A percentile compares a stretch with the other conserved stretches of the same genome.
Evolutionary conservation across 768 basidiomycete species (phyloP).

Genomic region (Rhodotorula babjevae): DNA sequence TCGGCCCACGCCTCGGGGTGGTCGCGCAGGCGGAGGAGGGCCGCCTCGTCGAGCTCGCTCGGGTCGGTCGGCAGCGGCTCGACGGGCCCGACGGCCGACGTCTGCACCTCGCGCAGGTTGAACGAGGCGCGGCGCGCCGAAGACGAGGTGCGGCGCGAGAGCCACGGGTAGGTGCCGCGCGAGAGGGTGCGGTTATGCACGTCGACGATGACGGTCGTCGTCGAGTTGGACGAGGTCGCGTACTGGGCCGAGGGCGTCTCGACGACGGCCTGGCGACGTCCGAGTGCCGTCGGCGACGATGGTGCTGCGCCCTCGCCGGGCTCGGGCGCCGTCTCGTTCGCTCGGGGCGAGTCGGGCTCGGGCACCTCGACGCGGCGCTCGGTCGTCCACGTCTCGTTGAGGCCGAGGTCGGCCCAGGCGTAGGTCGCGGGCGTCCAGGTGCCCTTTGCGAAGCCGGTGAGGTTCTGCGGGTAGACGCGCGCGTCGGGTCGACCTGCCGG

Average conservation of each 20-base stretch:
- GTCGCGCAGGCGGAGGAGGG: slow-evolving; percentile 8
- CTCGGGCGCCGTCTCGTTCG: background rate
- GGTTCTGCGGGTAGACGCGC: slow-evolving; percentile 23
- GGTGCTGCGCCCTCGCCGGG: background rate
- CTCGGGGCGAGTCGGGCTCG: background rate
- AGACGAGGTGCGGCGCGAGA: background rate
- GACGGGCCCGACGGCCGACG: slow-evolving; percentile 19
- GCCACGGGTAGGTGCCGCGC: slow-evolving; percentile 28
- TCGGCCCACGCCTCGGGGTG: background rate
- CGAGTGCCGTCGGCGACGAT: background rate
- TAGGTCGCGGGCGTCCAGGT: slow-evolving; percentile 1
- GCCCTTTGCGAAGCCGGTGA: slow-evolving; percentile 32
- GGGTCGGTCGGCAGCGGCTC: background rate
- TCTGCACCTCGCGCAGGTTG: slow-evolving; percentile 29
- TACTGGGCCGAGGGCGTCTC: no score
- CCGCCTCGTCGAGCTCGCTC: slow-evolving; percentile 11
- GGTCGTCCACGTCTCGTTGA: slow-evolving; percentile 27
- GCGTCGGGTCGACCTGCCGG: background rate
- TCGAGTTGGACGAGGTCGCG: background rate
- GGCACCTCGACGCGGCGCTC: background rate
- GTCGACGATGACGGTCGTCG: background rate
- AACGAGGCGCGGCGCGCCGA: background rate
- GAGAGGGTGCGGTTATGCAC: slow-evolving; percentile 26
- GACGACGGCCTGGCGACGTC: background rate
- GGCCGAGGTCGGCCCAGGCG: slow-evolving; percentile 13